Percentiles rank a stretch among this genome's conserved stretches.
Conservation (phyloP, 1,284 basidiomycete species). For the Sporisorium exsertum region DNA sequence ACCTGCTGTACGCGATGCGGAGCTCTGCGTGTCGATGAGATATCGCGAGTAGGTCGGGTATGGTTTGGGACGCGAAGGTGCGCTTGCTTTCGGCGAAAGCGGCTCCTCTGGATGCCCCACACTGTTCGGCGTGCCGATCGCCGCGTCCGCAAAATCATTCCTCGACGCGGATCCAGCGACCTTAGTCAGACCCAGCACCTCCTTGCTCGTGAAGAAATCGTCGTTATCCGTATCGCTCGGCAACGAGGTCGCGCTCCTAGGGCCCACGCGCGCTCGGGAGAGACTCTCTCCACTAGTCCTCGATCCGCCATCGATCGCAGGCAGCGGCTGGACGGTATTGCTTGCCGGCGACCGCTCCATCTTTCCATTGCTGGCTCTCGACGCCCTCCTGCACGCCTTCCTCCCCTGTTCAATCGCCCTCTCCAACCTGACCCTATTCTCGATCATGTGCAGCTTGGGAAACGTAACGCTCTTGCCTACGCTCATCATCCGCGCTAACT, state of each 20-base stretch:
- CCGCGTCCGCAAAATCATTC: constrained; percentile 21
- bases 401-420: constrained; percentile 60
- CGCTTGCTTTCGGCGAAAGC: constrained; percentile 9
- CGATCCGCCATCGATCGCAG: constrained; percentile 22
- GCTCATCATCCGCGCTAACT: constrained; percentile 60
- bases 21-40: constrained; percentile 22
- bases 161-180: constrained; percentile 21
- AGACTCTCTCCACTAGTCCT: constrained; percentile 33
- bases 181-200: constrained; percentile 26
- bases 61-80: constrained; percentile 27
- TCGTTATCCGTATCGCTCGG: constrained; percentile 45
- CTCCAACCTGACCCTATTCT: constrained; percentile 65
- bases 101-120: constrained; percentile 23
- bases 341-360: constrained; percentile 8
- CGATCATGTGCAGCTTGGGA: constrained; percentile 68
- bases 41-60: constrained; percentile 42
- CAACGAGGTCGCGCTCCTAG: constrained; percentile 25
- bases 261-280: constrained; percentile 3
- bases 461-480: constrained; percentile 63
- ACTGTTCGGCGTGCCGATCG: constrained; percentile 38
- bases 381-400: constrained; percentile 40
- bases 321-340: constrained; percentile 14
- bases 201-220: constrained; percentile 45
- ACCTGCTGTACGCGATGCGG: neutral
- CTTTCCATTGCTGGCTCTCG: constrained; percentile 15